A percentile compares a stretch with the other conserved stretches of the same genome.
Evolutionary conservation across 208 protist species (phyloP).

Genomic region (Tritrichomonas musculus): DNA sequence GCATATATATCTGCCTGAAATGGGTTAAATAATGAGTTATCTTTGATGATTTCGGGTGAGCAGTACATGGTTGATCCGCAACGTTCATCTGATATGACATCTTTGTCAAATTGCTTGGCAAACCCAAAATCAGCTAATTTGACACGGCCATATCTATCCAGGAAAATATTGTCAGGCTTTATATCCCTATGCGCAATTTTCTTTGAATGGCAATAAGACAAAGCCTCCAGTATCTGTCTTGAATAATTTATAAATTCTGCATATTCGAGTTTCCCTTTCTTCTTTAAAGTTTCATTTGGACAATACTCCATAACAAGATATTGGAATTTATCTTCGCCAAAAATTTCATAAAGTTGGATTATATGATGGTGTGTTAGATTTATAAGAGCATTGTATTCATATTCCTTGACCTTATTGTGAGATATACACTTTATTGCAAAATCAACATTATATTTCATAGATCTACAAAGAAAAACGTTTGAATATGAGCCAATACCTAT

Average conservation of each 20-base stretch:
- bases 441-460: no score
- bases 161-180: neutral
- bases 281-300: no score
- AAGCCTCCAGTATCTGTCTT: neutral
- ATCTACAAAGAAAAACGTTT: no score
- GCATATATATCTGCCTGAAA: neutral
- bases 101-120: neutral
- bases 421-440: no score
- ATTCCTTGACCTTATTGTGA: no score
- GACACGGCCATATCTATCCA: neutral
- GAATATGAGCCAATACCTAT: no score
- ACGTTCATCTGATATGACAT: neutral
- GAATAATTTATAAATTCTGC: neutral
- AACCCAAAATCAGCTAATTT: neutral
- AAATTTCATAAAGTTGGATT: no score
- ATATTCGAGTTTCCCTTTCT: no score
- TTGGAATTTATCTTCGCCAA: no score
- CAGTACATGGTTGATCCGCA: neutral
- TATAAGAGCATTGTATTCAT: no score
- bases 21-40: neutral
- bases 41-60: neutral
- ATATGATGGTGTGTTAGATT: no score
- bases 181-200: neutral
- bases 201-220: neutral
- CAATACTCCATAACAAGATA: no score